Base-by-base conservation (phyloP, 2,329 filamentous ascomycete species). In the Neospermospora avenae region DNA sequence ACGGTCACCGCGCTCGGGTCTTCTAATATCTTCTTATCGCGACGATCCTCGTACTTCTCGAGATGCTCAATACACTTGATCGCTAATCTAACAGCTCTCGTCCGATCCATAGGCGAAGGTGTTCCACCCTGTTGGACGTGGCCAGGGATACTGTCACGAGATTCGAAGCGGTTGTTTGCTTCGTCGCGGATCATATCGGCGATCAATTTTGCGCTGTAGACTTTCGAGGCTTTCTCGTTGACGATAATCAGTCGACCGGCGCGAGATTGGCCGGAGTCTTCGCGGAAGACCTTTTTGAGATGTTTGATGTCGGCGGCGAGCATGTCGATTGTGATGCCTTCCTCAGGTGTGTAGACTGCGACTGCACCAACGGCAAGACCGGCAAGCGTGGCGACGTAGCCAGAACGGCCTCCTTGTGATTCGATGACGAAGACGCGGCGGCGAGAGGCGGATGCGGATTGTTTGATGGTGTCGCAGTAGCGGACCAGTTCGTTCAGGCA, bases 391-490 rank as follows among this genome's bases (percentile, higher is more conserved):
- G 93, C 93, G 61, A 98, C 85, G 75, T 98, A 99, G 20, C 95
- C 95, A 4, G 91, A 97, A 59, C 90, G 87, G 37, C 95, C 95
- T 69, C 95, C 95, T 77, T 99, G 95, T 0, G 95, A 98, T 78
- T 99, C 95, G 57, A 99, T 93, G 56, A 99, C 93, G 76, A 99
- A 99, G 57, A 98, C 93, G 63, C 95, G 87, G 46, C 95, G 88
- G 60, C 95, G 88, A 1, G 92, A 96, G 1, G 95, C 93, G 1
- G 93, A 97, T 0, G 95, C 95, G 1, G 93, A 97, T 75, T 98
- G 95, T 76, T 96, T 92, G 77, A 98, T 97, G 71, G 93, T 93
- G 79, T 99, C 95, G 74, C 93, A 97, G 77, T 97, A 99, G 68
- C 88, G 85, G 65, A 97, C 91, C 41, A 99, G 82, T 58, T 96